A percentile compares a stretch with the other conserved stretches of the same genome.
Evolutionary conservation across 169 alveolate genomes (phyloP).

Genomic region (Theileria equi): DNA sequence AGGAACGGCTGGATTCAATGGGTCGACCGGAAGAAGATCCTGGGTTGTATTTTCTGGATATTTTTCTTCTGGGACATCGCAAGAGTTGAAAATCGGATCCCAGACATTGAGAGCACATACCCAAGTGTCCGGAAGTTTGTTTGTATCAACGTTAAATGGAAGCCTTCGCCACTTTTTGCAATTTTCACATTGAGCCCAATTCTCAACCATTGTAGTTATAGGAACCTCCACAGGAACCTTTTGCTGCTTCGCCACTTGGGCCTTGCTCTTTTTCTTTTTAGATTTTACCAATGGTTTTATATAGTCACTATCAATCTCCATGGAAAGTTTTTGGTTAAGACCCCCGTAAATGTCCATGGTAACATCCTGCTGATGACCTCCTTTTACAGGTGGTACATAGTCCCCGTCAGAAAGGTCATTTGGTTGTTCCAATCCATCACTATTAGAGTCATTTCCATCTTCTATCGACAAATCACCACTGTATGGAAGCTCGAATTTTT

Average conservation of each 20-base stretch:
- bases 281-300: too few relatives aligned
- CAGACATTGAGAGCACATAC: conserved; percentile 70
- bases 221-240: too few relatives aligned
- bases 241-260: too few relatives aligned
- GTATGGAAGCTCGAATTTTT: neutral
- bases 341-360: too few relatives aligned
- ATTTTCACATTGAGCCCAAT: conserved; percentile 77
- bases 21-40: too few relatives aligned
- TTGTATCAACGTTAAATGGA: conserved; percentile 63
- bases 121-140: conserved; percentile 72
- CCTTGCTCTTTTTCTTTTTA: too few relatives aligned
- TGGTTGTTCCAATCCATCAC: neutral
- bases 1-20: too few relatives aligned
- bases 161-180: conserved; percentile 75
- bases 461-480: neutral
- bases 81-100: conserved; percentile 56
- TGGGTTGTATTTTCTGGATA: conserved; percentile 9
- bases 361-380: neutral
- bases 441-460: neutral
- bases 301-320: too few relatives aligned
- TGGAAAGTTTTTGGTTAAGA: too few relatives aligned
- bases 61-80: conserved; percentile 59
- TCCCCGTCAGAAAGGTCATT: neutral
- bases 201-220: conserved; percentile 57
- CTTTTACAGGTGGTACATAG: neutral